Percentiles rank a stretch among this genome's conserved stretches.
These are phyloP conservation scores for rapeseed (Brassica napus) DNA, from an alignment of 345 rosid species.

Conservation along the genomic window Da-Ae NC_063449.1:23702001-23702500, in stretches of 20 bases:
- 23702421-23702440: neutral
- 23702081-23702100: neutral
- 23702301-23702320: conserved; percentile 16
- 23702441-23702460: neutral
- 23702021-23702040: neutral
- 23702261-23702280: neutral
- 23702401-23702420: conserved; percentile 3
- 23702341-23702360: neutral
- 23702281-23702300: neutral
- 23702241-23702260: neutral
- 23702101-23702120: neutral
- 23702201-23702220: neutral
- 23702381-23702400: neutral
- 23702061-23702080: neutral
- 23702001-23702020: neutral
- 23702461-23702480: neutral
- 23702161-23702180: neutral
- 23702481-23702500: neutral
- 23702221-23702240: neutral
- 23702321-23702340: neutral
- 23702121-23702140: neutral
- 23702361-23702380: neutral
- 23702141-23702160: conserved; percentile 4
- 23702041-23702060: conserved; percentile 4
- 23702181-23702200: neutral